Evolutionary conservation across 2,329 filamentous ascomycete genomes (phyloP), one percentile per base, ranked within the genome.

Genomic region (Fusarium euwallaceae): DNA sequence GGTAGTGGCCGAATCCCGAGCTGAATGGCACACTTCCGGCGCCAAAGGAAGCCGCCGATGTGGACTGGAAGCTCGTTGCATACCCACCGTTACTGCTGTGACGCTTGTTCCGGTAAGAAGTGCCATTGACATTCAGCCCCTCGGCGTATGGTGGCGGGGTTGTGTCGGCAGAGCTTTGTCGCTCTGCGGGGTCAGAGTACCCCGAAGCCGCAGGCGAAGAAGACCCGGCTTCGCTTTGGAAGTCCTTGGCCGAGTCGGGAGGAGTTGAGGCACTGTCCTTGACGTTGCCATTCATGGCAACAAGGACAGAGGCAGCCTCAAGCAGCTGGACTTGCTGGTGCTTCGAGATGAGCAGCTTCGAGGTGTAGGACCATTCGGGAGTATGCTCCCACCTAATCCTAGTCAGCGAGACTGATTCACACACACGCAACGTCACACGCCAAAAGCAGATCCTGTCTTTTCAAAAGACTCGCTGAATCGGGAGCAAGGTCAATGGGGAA

Each of bases 251-350:
- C 41, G 90, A 92, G 67, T 92, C 90, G 32, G 91, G 90, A 55
- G 92, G 89, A 6, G 91, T 92, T 45, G 88, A 86, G 58, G 87
- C 88, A 72, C 85, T 88, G 70, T 86, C 84, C 55, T 84, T 83
- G 55, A 79, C 75, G 64, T 82, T 82, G 76, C 82, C 84, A 81
- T 92, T 98, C 95, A 99, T 98, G 80, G 92, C 92, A 69, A 98
- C 93, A 75, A 99, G 88, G 62, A 98, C 97, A n/a, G 95, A 97
- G 43, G 97, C 97, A 45, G 97, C 97, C 85, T 99, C 97, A 70
- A 99, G 90, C 70, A 99, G 90, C 84, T 99, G 97, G 63, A 99
- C 97, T 87, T 99, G 97, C 86, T 99, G 97, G 84, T 99, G 97
- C 89, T 99, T 99, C 79, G 96, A 98, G 79, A 99, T 98, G 82